These are phyloP conservation scores for Didymella segeticola DNA, from an alignment of 2,329 filamentous ascomycete species.

Conservation along the genomic window DNA sequence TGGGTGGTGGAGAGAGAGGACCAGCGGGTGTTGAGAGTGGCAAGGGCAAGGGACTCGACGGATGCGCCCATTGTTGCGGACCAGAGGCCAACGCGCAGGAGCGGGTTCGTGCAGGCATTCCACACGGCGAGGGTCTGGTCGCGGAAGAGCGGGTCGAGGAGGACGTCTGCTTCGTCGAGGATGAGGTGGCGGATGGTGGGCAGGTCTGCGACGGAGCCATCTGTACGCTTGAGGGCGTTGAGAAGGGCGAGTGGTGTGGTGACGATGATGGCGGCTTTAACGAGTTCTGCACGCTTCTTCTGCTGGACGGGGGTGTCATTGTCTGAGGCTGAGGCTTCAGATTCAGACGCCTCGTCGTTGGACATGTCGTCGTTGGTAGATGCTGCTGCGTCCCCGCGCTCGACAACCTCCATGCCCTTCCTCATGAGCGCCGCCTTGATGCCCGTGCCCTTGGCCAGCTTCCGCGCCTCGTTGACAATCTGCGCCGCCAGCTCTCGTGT, in stretches of 20 bases:
- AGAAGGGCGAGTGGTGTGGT: conserved; percentile 81
- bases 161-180: conserved; percentile 93
- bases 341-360: conserved; percentile 33
- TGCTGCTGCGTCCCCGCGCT: conserved; percentile 33
- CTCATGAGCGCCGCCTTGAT: conserved; percentile 82
- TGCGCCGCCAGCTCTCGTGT: conserved; percentile 59
- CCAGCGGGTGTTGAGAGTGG: conserved; percentile 59
- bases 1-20: conserved; percentile 38
- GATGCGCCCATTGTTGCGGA: conserved; percentile 97
- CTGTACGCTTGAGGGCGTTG: conserved; percentile 68
- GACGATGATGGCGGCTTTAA: conserved; percentile 80
- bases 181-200: conserved; percentile 76
- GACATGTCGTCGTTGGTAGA: too few species aligned
- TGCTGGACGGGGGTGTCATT: conserved; percentile 35
- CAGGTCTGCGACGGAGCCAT: conserved; percentile 58
- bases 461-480: conserved; percentile 75
- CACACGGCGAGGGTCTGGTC: conserved; percentile 87
- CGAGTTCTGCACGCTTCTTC: conserved; percentile 56
- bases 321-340: conserved; percentile 47
- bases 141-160: conserved; percentile 88
- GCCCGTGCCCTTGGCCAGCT: conserved; percentile 77
- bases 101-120: conserved; percentile 74
- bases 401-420: conserved; percentile 76
- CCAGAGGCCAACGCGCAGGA: conserved; percentile 83
- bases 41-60: conserved; percentile 78